A percentile compares a stretch with the other conserved stretches of the same genome.
These are phyloP conservation scores for Litsea cubeba DNA, from an alignment of 164 flowering plant genomes.

Conservation along the genomic window DNA sequence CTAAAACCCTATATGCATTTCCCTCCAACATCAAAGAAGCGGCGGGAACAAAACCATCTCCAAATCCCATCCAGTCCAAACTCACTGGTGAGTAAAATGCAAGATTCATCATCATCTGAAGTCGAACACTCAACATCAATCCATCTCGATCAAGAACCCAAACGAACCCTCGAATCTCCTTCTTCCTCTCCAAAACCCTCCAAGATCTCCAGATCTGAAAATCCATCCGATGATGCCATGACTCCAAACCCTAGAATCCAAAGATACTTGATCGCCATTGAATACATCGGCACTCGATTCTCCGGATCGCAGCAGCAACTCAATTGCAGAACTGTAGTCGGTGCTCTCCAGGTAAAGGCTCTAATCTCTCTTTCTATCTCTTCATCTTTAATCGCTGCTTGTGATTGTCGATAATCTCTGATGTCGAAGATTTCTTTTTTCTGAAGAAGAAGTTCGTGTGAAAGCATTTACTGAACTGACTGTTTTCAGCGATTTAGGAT, in stretches of 20 bases:
- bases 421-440: no score
- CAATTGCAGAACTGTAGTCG: slow-evolving; percentile 73
- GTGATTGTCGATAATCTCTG: no score
- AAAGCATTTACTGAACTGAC: no score
- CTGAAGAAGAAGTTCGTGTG: no score
- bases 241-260: slow-evolving; percentile 54
- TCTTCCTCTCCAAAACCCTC: slow-evolving; percentile 28
- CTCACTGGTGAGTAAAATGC: neutral
- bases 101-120: neutral
- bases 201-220: slow-evolving; percentile 31
- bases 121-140: neutral
- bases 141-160: slow-evolving; percentile 10
- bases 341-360: slow-evolving; percentile 64
- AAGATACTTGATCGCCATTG: slow-evolving; percentile 78
- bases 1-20: neutral
- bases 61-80: neutral
- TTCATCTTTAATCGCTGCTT: no score
- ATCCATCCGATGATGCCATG: slow-evolving; percentile 26
- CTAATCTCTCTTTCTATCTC: neutral
- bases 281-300: slow-evolving; percentile 88
- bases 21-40: neutral
- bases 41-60: neutral
- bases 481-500: no score
- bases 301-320: slow-evolving; percentile 82
- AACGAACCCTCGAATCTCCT: slow-evolving; percentile 16